phyloP scores from a whole-genome alignment of 2,329 filamentous ascomycete genomes.

The Neurospora sp. region DNA sequence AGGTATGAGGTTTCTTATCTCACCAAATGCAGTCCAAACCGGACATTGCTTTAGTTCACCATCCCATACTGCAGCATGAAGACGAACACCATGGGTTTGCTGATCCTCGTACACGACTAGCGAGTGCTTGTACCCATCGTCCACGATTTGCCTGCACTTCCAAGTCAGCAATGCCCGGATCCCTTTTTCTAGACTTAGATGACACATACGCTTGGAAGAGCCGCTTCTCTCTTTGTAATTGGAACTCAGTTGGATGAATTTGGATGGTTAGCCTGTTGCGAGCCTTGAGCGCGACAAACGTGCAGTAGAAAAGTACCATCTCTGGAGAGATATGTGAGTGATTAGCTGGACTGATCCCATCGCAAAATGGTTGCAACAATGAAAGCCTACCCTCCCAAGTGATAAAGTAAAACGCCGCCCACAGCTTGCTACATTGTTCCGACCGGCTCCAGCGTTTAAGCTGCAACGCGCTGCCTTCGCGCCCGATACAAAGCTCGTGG shows the following conservation, averaged over 20 bases:
- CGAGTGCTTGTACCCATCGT: constrained; percentile 44
- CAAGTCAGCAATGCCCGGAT: not conserved
- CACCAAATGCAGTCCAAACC: constrained; percentile 56
- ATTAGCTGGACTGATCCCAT: constrained; percentile 9
- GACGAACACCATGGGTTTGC: constrained; percentile 37
- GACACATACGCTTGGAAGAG: constrained; percentile 46
- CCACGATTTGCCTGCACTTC: constrained; percentile 39
- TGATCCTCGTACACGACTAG: constrained; percentile 45
- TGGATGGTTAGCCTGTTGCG: constrained; percentile 35
- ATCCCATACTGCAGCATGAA: constrained; percentile 47
- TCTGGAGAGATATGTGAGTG: constrained; percentile 27
- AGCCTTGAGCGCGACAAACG: constrained; percentile 47
- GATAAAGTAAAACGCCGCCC: constrained; percentile 46
- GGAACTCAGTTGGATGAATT: constrained; percentile 34
- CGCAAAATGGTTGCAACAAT: not conserved
- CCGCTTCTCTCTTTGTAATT: constrained; percentile 37
- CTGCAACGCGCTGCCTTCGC: constrained; percentile 38
- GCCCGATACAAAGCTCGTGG: constrained; percentile 44
- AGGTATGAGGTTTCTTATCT: constrained; percentile 11
- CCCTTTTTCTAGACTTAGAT: not conserved
- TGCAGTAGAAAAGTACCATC: constrained; percentile 49
- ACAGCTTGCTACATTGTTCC: constrained; percentile 35
- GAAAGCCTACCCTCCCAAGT: constrained; percentile 48
- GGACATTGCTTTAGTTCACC: constrained; percentile 45
- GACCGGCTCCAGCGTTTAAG: constrained; percentile 42